Evolutionary conservation across 139 green algal genomes (phyloP).

Genomic region (Ettlia oleoabundans): DNA sequence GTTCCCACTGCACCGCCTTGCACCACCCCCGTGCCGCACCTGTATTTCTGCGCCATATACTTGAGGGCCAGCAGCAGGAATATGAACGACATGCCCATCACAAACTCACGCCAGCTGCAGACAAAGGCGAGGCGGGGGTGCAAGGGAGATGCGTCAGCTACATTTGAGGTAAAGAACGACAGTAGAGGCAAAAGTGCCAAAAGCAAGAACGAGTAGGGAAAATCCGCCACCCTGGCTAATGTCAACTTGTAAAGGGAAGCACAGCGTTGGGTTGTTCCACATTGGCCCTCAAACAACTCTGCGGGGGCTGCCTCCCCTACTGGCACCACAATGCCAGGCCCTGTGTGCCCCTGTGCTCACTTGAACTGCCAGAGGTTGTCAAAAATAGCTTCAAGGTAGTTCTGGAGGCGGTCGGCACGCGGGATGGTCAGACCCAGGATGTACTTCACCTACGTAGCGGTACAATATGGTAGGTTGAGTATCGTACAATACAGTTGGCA

Average conservation of each 20-base stretch:
- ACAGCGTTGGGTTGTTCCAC: neutral
- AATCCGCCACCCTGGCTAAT: neutral
- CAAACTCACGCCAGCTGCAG: neutral
- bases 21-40: neutral
- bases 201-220: neutral
- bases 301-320: too few species aligned
- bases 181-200: slow-evolving; percentile 8
- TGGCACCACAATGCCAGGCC: neutral
- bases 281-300: neutral
- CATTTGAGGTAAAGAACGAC: neutral
- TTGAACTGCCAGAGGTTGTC: slow-evolving; percentile 41
- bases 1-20: too few species aligned
- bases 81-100: slow-evolving; percentile 55
- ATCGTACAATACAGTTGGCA: too few species aligned
- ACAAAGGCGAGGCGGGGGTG: too few species aligned
- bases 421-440: slow-evolving; percentile 56
- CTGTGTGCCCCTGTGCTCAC: neutral
- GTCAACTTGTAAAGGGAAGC: too few species aligned
- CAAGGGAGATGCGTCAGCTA: neutral
- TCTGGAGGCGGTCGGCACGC: slow-evolving; percentile 41
- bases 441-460: slow-evolving; percentile 47
- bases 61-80: slow-evolving; percentile 28
- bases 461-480: too few species aligned
- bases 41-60: neutral
- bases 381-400: slow-evolving; percentile 49